Evolutionary conservation across 176 grass and related monocot genomes (phyloP).

Genomic region (Raddia distichophylla): DNA sequence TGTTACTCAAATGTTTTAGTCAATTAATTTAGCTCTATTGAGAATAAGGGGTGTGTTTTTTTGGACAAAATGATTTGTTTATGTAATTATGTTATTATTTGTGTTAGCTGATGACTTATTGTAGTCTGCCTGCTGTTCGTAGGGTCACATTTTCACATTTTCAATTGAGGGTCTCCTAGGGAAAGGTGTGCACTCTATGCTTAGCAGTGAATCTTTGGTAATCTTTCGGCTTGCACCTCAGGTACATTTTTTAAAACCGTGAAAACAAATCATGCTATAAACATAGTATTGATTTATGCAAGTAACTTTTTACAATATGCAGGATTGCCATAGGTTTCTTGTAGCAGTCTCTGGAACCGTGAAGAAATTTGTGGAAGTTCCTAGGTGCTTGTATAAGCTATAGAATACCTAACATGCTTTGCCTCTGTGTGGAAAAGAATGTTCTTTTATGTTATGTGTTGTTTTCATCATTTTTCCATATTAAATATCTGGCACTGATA

Average conservation of each 20-base stretch:
- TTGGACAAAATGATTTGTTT: too few species aligned
- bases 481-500: slow-evolving; percentile 1
- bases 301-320: slow-evolving; percentile 28
- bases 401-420: slow-evolving; percentile 23
- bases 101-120: slow-evolving; percentile 37
- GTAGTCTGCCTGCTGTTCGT: slow-evolving; percentile 25
- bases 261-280: slow-evolving; percentile 8
- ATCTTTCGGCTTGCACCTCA: slow-evolving; percentile 98
- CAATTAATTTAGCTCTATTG: not conserved
- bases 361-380: slow-evolving; percentile 89
- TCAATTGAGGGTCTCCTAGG: slow-evolving; percentile 92
- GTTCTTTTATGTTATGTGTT: slow-evolving; percentile 6
- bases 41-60: too few species aligned
- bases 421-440: slow-evolving; percentile 8
- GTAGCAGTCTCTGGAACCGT: slow-evolving; percentile 89
- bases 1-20: slow-evolving; percentile 8
- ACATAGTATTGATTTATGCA: slow-evolving; percentile 9
- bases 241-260: slow-evolving; percentile 50
- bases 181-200: slow-evolving; percentile 38
- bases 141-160: slow-evolving; percentile 99
- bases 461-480: slow-evolving; percentile 34
- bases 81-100: slow-evolving; percentile 24
- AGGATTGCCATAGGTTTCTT: slow-evolving; percentile 99
- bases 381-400: slow-evolving; percentile 93
- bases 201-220: slow-evolving; percentile 74